Base-by-base conservation (phyloP, 192 early-diverging fungal species). In the Lobosporangium transversale region DNA sequence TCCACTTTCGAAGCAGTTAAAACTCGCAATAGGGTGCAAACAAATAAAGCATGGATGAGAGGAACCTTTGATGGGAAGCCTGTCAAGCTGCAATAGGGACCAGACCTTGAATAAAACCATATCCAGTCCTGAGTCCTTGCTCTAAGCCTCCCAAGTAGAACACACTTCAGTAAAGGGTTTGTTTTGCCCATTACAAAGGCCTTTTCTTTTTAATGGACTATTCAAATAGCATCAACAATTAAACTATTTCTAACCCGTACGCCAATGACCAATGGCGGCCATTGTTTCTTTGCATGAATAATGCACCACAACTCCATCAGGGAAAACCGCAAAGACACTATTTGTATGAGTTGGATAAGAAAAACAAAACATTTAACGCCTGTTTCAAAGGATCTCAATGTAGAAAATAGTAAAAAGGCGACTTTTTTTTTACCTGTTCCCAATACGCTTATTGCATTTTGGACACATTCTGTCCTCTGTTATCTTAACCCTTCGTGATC, bases 391-490 rank as follows among this genome's bases (percentile, higher is more conserved):
- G n/a, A n/a, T n/a, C n/a, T n/a, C n/a, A n/a, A n/a, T n/a, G n/a
- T n/a, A n/a, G n/a, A n/a, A n/a, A n/a, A n/a, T n/a, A n/a, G n/a
- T n/a, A n/a, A n/a, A n/a, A n/a, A n/a, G n/a, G n/a, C n/a, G n/a
- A n/a, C n/a, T n/a, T n/a, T n/a, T n/a, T n/a, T 14, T 48, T 66
- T 68, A 86, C 87, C 83, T 88, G 58, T 86, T 85, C 18, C 85
- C 87, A 40, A 88, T 88, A 32, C 87, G 80, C 51, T 85, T 86
- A 53, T 86, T 85, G 53, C 84, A 91, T 73, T 89, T 85, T 36
- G 90, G 85, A 64, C 93, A 94, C 88, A 92, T 89, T 17, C 84
- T 81, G 53, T 94, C 93, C 18, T 94, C 93, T 10, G 87, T 85
- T 30, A 93, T 89, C 51, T 83, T 83, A 23, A 94, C 88, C 33